Conservation (phyloP, 2,329 filamentous ascomycete species). For the Cryoendolithus antarcticus region DNA sequence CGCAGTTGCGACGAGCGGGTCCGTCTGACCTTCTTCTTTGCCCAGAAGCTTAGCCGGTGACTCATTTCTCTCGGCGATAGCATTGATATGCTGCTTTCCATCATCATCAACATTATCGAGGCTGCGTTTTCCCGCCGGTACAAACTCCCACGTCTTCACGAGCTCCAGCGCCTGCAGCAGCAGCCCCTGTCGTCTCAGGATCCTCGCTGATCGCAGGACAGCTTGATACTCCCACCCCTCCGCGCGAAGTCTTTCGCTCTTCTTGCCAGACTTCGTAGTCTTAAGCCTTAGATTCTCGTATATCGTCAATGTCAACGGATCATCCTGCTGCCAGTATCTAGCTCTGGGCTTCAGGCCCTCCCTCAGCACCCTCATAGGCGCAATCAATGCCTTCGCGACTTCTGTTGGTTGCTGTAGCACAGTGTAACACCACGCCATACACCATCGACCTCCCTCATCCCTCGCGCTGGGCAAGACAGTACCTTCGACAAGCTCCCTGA, state of each 20-base stretch:
- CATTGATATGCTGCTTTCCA: too few species aligned
- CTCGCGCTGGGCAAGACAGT: constrained; percentile 67
- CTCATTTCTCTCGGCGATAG: too few species aligned
- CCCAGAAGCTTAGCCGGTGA: too few species aligned
- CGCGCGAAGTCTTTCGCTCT: neutral
- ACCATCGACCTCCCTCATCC: constrained; percentile 77
- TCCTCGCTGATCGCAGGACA: constrained; percentile 71
- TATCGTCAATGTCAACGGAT: constrained; percentile 75
- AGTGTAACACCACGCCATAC: constrained; percentile 93
- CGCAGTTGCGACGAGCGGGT: too few species aligned
- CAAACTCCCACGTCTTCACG: constrained; percentile 65
- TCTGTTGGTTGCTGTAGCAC: constrained; percentile 72
- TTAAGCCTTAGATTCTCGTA: constrained; percentile 77
- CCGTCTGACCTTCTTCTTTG: too few species aligned
- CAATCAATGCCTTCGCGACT: constrained; percentile 63
- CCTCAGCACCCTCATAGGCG: constrained; percentile 30
- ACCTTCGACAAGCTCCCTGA: constrained; percentile 64
- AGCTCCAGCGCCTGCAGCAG: constrained; percentile 79
- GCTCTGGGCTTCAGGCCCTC: neutral
- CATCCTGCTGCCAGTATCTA: constrained; percentile 57
- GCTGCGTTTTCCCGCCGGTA: too few species aligned
- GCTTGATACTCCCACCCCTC: constrained; percentile 28
- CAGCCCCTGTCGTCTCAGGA: constrained; percentile 43
- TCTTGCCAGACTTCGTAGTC: constrained; percentile 42
- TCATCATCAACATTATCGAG: too few species aligned